Evolutionary conservation across 2,329 filamentous ascomycete genomes (phyloP).

Genomic region (Penicillium polonicum): DNA sequence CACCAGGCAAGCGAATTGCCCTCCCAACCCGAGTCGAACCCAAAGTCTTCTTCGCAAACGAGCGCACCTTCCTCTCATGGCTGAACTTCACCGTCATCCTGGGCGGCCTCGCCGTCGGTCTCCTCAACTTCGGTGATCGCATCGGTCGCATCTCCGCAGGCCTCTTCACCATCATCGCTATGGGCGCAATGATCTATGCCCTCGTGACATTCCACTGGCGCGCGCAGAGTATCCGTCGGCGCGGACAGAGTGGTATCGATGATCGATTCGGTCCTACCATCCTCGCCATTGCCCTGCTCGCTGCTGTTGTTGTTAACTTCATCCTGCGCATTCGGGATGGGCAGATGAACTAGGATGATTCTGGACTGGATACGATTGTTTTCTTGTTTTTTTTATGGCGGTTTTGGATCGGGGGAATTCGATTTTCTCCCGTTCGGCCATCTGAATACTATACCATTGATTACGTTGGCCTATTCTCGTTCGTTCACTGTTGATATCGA

Average conservation of each 20-base stretch:
- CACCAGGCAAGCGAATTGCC: constrained; percentile 90
- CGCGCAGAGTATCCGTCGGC: constrained; percentile 83
- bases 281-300: constrained; percentile 77
- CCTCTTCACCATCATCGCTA: constrained; percentile 89
- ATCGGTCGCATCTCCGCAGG: constrained; percentile 92
- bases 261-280: constrained; percentile 93
- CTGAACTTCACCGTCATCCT: constrained; percentile 99
- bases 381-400: not conserved
- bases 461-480: not conserved
- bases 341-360: constrained; percentile 14
- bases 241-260: constrained; percentile 94
- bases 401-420: not conserved
- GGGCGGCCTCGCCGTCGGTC: constrained; percentile 90
- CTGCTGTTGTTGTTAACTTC: constrained; percentile 95
- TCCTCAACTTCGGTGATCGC: constrained; percentile 96
- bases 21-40: constrained; percentile 97
- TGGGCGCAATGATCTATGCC: constrained; percentile 94
- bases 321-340: constrained; percentile 61
- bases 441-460: not conserved
- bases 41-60: constrained; percentile 99
- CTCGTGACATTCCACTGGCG: constrained; percentile 96
- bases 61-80: constrained; percentile 98
- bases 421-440: not conserved
- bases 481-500: not conserved
- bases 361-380: not conserved